A percentile compares a stretch with the other conserved stretches of the same genome.
These are phyloP conservation scores for Parathielavia hyrcaniae DNA, from an alignment of 495 filamentous ascomycete species.

Conservation along the genomic window DNA sequence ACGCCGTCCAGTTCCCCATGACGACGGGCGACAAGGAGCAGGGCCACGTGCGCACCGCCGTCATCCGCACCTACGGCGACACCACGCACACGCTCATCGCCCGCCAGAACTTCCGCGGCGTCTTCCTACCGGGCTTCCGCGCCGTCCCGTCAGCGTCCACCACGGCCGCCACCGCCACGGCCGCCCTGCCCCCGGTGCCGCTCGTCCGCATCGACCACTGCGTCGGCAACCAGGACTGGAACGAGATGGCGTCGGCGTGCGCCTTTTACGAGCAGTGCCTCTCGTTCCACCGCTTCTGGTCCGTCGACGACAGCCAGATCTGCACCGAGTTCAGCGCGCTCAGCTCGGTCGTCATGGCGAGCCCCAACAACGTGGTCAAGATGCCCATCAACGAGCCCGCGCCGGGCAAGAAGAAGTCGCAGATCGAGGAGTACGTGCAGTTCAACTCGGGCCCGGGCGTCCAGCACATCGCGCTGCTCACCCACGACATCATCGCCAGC, in stretches of 20 bases:
- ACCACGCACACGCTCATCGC: slow-evolving; percentile 85
- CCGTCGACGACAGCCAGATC: slow-evolving; percentile 79
- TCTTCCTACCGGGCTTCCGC: slow-evolving; percentile 77
- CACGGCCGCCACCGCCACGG: slow-evolving; percentile 21
- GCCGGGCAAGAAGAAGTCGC: slow-evolving; percentile 71
- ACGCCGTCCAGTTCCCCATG: slow-evolving; percentile 52
- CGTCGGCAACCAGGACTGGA: slow-evolving; percentile 90
- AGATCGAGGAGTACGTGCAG: slow-evolving; percentile 89
- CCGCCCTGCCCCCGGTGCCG: slow-evolving; percentile 51
- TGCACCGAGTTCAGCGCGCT: slow-evolving; percentile 85
- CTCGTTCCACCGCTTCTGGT: slow-evolving; percentile 94
- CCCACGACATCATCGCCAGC: slow-evolving; percentile 65
- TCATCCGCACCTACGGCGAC: slow-evolving; percentile 81
- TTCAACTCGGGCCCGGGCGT: slow-evolving; percentile 83
- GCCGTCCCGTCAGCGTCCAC: slow-evolving; percentile 30
- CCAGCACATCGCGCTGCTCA: slow-evolving; percentile 84
- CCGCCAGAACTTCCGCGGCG: slow-evolving; percentile 56
- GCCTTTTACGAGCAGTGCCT: slow-evolving; percentile 83
- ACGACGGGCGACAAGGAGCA: slow-evolving; percentile 46
- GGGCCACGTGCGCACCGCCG: slow-evolving; percentile 59
- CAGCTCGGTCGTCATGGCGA: slow-evolving; percentile 80
- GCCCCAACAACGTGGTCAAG: slow-evolving; percentile 68
- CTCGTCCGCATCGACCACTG: slow-evolving; percentile 81
- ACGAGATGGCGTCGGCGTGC: slow-evolving; percentile 76
- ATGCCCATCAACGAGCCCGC: slow-evolving; percentile 98